Evolutionary conservation across 1,284 basidiomycete species (phyloP).

Genomic region (Malassezia obtusa): DNA sequence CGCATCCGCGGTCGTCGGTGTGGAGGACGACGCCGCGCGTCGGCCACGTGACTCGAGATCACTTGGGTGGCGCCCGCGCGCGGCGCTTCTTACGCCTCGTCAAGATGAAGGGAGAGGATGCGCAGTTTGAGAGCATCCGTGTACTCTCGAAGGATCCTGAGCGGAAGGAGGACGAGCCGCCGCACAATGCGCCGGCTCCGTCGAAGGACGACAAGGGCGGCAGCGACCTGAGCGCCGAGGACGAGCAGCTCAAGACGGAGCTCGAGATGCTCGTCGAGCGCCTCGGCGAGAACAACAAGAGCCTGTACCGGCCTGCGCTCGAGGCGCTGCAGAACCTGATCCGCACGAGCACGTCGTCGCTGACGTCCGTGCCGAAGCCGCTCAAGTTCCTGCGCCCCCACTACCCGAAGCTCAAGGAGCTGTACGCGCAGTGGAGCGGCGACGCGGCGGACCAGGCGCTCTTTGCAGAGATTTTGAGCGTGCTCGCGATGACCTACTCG

Average conservation of each 20-base stretch:
- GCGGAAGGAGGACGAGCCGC: constrained; percentile 30
- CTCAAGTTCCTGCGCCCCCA: constrained; percentile 95
- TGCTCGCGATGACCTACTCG: constrained; percentile 99
- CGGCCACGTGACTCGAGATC: background rate
- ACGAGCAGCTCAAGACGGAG: constrained; percentile 83
- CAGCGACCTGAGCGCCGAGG: constrained; percentile 77
- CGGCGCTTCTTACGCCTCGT: background rate
- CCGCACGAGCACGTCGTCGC: constrained; percentile 90
- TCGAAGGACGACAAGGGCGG: constrained; percentile 46
- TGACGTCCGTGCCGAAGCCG: constrained; percentile 99
- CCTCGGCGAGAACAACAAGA: constrained; percentile 75
- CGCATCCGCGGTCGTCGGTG: background rate
- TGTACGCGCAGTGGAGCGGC: constrained; percentile 34
- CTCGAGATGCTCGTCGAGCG: constrained; percentile 96
- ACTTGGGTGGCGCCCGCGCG: background rate
- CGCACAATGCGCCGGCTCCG: background rate
- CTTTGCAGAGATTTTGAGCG: constrained; percentile 96
- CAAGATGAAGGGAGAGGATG: constrained; percentile 18
- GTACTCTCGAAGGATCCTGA: constrained; percentile 51
- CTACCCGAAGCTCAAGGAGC: constrained; percentile 65
- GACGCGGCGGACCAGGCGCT: constrained; percentile 59
- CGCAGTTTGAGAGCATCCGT: constrained; percentile 30
- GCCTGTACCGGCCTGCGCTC: constrained; percentile 77
- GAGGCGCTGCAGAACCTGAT: constrained; percentile 90
- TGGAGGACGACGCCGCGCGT: background rate